Evolutionary conservation across 176 grass and related monocot species (phyloP).

Genomic region (Bonia amplexicaulis): DNA sequence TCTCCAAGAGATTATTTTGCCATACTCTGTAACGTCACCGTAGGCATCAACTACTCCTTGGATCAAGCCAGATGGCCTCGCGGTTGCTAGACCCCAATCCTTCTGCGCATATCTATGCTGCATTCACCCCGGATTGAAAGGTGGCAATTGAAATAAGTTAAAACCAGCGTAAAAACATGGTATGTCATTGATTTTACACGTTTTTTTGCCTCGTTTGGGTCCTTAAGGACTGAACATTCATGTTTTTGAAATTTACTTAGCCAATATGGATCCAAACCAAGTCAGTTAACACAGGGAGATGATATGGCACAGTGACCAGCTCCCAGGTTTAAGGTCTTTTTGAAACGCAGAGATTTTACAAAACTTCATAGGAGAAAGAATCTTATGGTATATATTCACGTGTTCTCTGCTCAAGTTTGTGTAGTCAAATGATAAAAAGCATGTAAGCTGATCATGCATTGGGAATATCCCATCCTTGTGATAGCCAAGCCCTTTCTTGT

Average conservation of each 20-base stretch:
- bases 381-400: neutral
- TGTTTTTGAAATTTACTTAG: neutral
- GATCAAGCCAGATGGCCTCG: too few relatives aligned
- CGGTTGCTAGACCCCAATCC: too few relatives aligned
- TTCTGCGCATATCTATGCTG: too few relatives aligned
- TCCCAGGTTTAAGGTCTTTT: neutral
- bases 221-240: neutral
- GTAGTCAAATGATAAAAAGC: neutral
- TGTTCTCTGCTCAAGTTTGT: neutral
- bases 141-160: too few relatives aligned
- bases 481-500: neutral
- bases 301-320: neutral
- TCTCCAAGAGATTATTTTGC: too few relatives aligned
- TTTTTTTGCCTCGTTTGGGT: too few relatives aligned
- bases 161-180: too few relatives aligned
- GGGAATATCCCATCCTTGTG: conserved; percentile 1
- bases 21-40: too few relatives aligned
- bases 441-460: neutral
- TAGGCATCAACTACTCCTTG: too few relatives aligned
- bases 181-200: too few relatives aligned
- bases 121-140: too few relatives aligned
- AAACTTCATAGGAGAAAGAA: neutral
- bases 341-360: neutral
- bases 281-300: neutral
- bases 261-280: neutral